phyloP scores from a whole-genome alignment of 164 flowering plant species.

The Paratinospora sagittata region DNA sequence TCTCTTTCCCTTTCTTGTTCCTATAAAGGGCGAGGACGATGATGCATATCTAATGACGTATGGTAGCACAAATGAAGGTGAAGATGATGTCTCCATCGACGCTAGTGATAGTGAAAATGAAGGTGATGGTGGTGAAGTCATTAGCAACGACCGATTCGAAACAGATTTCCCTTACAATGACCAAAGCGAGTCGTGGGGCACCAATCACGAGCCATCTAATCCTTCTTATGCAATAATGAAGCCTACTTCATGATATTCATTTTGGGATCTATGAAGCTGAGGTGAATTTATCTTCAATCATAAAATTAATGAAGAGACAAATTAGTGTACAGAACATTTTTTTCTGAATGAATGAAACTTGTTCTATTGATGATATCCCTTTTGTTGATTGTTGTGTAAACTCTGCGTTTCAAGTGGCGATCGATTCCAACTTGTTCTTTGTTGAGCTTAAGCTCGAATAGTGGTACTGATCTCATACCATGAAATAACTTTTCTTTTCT shows the following conservation, averaged over 20 bases:
- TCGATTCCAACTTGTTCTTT: no score
- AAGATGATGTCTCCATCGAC: not conserved
- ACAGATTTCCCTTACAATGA: not conserved
- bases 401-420: not conserved
- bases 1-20: not conserved
- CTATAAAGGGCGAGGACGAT: conserved; percentile 60
- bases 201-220: not conserved
- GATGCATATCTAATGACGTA: conserved; percentile 17
- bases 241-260: not conserved
- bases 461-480: no score
- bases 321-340: not conserved
- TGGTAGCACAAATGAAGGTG: not conserved
- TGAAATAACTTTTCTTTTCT: no score
- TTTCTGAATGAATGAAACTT: not conserved
- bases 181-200: not conserved
- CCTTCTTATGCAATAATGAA: not conserved
- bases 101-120: not conserved
- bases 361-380: not conserved
- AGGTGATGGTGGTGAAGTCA: not conserved
- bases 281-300: not conserved
- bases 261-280: not conserved
- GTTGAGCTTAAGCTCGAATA: no score
- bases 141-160: not conserved
- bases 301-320: not conserved
- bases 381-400: not conserved